Percentiles rank a stretch among this genome's conserved stretches.
Evolutionary conservation across 2,329 filamentous ascomycete genomes (phyloP).

Genomic region (Paracoccidioides brasiliensis): DNA sequence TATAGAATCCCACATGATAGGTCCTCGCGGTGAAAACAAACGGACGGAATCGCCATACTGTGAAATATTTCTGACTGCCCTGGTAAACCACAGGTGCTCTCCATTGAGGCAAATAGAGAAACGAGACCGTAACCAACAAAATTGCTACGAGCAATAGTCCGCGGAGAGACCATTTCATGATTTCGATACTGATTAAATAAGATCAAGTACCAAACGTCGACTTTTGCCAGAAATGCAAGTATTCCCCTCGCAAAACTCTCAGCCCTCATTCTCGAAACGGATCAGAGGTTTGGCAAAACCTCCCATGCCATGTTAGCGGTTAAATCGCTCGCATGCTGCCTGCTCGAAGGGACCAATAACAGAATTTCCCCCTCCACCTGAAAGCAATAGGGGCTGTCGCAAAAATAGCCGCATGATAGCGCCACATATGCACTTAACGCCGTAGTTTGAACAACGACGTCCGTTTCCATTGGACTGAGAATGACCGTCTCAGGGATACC

Average conservation of each 20-base stretch:
- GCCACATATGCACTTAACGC: neutral
- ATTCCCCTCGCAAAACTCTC: neutral
- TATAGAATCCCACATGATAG: neutral
- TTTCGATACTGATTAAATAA: neutral
- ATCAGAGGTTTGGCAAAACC: neutral
- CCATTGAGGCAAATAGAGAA: neutral
- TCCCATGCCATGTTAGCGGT: neutral
- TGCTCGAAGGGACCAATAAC: neutral
- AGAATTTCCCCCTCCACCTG: neutral
- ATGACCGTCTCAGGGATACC: neutral
- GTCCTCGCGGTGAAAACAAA: too few species aligned
- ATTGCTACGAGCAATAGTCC: neutral
- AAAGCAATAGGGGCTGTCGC: neutral
- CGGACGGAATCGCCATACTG: neutral
- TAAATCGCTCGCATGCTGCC: neutral
- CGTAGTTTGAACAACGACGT: neutral
- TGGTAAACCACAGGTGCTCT: neutral
- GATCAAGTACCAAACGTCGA: neutral
- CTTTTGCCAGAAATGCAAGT: neutral
- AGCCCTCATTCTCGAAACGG: too few species aligned
- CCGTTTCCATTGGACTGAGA: neutral
- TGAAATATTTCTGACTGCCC: conserved; percentile 3
- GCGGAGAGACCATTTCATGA: conserved; percentile 3
- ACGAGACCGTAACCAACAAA: neutral
- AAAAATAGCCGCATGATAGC: neutral